A percentile compares a stretch with the other conserved stretches of the same genome.
phyloP scores from a whole-genome alignment of 768 basidiomycete genomes.

The Pulveroboletus sp. region DNA sequence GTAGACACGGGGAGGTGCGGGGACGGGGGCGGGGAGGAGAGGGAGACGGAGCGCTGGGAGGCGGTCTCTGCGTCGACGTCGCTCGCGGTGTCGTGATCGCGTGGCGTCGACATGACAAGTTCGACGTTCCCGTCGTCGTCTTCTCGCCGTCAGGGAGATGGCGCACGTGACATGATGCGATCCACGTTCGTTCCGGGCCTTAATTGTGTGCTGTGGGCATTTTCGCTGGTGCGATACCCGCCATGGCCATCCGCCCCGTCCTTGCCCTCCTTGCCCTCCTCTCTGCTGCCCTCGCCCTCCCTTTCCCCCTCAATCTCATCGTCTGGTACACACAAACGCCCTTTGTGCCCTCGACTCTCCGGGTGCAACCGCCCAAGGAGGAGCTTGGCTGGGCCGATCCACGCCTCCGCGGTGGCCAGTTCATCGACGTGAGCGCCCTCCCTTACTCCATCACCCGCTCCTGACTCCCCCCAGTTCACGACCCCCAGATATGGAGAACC shows the following conservation, averaged over 20 bases:
- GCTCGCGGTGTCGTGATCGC: conserved; percentile 37
- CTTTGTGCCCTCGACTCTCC: background rate
- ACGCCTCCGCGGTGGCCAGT: conserved; percentile 62
- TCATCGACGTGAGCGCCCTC: conserved; percentile 63
- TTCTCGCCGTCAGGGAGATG: background rate
- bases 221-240: background rate
- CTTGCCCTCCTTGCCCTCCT: conserved; percentile 10
- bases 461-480: conserved; percentile 49
- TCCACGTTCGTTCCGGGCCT: background rate
- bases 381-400: conserved; percentile 61
- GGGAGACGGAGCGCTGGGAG: conserved; percentile 72
- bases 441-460: background rate
- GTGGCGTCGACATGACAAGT: background rate
- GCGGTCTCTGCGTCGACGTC: conserved; percentile 71
- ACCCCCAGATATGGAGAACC: conserved; percentile 70
- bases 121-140: background rate
- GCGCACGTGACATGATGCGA: conserved; percentile 17
- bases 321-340: conserved; percentile 11
- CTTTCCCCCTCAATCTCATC: conserved; percentile 6
- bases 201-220: background rate
- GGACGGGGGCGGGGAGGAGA: conserved; percentile 61
- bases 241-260: conserved; percentile 11
- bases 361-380: conserved; percentile 13
- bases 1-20: conserved; percentile 35
- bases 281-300: conserved; percentile 12